Conservation (phyloP, 257 asterid genomes). For the Salvia rosmarinus region DNA sequence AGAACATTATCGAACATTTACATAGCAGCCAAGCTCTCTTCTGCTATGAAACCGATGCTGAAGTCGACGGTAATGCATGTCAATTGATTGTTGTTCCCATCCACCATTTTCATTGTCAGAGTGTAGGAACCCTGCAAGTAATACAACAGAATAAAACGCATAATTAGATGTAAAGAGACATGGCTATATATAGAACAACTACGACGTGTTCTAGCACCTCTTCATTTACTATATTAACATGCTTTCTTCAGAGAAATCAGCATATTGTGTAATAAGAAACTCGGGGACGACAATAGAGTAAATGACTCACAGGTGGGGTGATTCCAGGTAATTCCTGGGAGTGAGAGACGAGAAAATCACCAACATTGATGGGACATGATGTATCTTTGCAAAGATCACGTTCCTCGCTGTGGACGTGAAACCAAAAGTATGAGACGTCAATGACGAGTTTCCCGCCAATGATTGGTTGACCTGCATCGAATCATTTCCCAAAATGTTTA, state of each 20-base stretch:
- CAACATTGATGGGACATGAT: conserved; percentile 72
- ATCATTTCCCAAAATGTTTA: not conserved
- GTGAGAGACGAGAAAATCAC: conserved; percentile 73
- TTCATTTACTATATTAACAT: no score
- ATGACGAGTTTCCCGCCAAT: conserved; percentile 68
- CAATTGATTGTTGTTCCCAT: conserved; percentile 48
- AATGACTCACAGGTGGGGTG: conserved; percentile 80
- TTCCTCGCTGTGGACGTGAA: conserved; percentile 56
- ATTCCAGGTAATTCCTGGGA: conserved; percentile 73
- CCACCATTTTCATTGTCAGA: conserved; percentile 62
- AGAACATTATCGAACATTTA: conserved; percentile 28
- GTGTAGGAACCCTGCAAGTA: conserved; percentile 69
- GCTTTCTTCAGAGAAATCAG: not conserved
- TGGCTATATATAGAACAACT: not conserved
- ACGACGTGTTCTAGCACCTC: not conserved
- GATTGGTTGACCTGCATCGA: conserved; percentile 57
- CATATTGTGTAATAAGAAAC: not conserved
- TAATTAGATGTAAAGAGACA: not conserved
- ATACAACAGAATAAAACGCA: not conserved
- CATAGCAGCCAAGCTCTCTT: conserved; percentile 52
- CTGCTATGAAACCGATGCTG: conserved; percentile 58
- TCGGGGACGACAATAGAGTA: not conserved
- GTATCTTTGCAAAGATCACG: conserved; percentile 76
- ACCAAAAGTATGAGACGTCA: conserved; percentile 59
- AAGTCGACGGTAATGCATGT: conserved; percentile 77